Evolutionary conservation across 2,329 filamentous ascomycete species (phyloP), one percentile per base, ranked within the genome.

Genomic region (Akanthomyces lecanii): DNA sequence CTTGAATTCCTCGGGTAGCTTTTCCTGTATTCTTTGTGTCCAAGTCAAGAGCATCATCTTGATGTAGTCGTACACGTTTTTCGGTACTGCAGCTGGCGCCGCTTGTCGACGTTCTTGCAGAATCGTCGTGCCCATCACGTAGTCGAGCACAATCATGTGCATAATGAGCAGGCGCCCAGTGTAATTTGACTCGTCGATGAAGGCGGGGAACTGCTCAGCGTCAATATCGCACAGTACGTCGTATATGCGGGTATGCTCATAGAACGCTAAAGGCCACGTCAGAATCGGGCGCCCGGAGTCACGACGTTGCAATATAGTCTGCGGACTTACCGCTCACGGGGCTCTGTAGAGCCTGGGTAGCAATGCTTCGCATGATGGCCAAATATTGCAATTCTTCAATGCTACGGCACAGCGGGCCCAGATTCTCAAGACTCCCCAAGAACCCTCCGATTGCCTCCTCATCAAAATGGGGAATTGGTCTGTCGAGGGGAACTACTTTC

Each of bases 1-100:
- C 0, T 66, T 68, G 59, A 76, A 74, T 40, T 73, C 64, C 1
- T 42, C 62, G 10, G 71, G 74, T 42, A 76, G 68, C 1, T 71
- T 67, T 5, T 69, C 66, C 10, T 73, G 71, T 12, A 79, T 74
- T 33, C 68, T 65, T 47, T 75, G 71, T 0, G 72, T 70, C 78
- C 79, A 81, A 14, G 75, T 68, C 45, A 76, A 69, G 4, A 72
- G 74, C 64, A 73, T 71, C 25, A 65, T 66, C 28, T 70, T 70
- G 45, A 69, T 65, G 21, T 64, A 66, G 21, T 69, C 64, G 14
- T 66, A 65, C 0, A 69, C 67, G 36, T 67, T 66, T 10, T 65
- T 54, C 1, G 61, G 62, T 23, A 60, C 36, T 25, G 40, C 23
- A 21, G 28, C 33, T 23, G 54, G 47, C 28, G 40, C 42, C 25